phyloP scores from a whole-genome alignment of 345 rosid species.

The Cardamine resedifolia region DNA sequence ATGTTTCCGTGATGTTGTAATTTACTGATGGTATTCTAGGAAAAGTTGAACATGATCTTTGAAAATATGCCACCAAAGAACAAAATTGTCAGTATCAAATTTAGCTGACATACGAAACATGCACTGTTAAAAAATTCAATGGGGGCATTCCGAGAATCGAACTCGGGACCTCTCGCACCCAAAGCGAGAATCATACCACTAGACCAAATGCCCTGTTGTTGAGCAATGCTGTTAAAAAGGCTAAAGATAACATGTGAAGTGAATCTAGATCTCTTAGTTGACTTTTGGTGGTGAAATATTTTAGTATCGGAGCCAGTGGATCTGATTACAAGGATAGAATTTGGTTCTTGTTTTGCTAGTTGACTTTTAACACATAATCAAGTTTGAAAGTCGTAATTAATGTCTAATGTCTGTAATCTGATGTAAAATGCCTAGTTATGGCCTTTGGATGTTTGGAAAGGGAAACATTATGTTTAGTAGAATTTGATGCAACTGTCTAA shows the following conservation, averaged over 20 bases:
- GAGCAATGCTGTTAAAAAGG: not conserved
- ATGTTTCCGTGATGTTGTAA: not conserved
- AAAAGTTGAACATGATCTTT: not conserved
- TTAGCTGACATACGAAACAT: not conserved
- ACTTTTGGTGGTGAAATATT: not conserved
- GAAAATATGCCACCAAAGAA: not conserved
- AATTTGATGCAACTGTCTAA: not conserved
- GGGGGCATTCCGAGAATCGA: constrained; percentile 71
- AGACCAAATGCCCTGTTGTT: constrained; percentile 69
- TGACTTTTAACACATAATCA: not conserved
- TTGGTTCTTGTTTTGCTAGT: not conserved
- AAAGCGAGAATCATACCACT: constrained; percentile 89
- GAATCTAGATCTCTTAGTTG: not conserved
- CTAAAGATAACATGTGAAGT: not conserved
- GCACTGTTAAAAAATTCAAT: constrained; percentile 6
- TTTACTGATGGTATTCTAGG: not conserved
- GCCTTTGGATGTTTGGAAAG: not conserved
- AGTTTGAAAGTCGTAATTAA: not conserved
- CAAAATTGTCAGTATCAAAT: not conserved
- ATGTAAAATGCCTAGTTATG: not conserved
- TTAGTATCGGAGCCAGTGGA: not conserved
- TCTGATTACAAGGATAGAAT: not conserved
- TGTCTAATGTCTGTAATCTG: not conserved
- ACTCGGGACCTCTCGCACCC: constrained; percentile 87
- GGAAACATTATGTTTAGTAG: not conserved